Conservation (phyloP, 2,329 filamentous ascomycete species). For the Aaosphaeria pasadenensis region DNA sequence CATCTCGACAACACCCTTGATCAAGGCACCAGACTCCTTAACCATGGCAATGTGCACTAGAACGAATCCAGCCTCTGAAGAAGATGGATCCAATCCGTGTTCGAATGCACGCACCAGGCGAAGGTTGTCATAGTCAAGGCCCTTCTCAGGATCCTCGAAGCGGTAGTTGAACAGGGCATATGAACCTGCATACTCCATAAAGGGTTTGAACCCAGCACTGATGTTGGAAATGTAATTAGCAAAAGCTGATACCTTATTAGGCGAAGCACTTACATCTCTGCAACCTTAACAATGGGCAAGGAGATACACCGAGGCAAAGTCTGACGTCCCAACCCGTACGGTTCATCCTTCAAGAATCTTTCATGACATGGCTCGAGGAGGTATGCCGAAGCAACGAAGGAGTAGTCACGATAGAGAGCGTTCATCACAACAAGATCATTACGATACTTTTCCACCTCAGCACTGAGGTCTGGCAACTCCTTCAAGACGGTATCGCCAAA, state of each 20-base stretch:
- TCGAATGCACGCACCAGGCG: slow-evolving; percentile 90
- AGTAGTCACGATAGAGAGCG: slow-evolving; percentile 87
- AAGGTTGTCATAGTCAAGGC: slow-evolving; percentile 60
- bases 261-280: slow-evolving; percentile 69
- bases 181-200: slow-evolving; percentile 77
- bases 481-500: slow-evolving; percentile 72
- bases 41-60: slow-evolving; percentile 96
- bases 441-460: slow-evolving; percentile 66
- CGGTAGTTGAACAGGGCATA: slow-evolving; percentile 64
- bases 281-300: slow-evolving; percentile 78
- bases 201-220: slow-evolving; percentile 76
- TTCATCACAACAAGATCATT: slow-evolving; percentile 77
- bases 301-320: slow-evolving; percentile 71
- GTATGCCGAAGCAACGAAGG: slow-evolving; percentile 85
- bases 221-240: neutral
- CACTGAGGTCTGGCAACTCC: slow-evolving; percentile 75
- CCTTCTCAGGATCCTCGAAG: slow-evolving; percentile 54
- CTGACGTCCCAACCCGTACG: slow-evolving; percentile 75
- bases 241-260: neutral
- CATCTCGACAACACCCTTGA: slow-evolving; percentile 67
- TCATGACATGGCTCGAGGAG: slow-evolving; percentile 89
- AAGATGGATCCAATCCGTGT: slow-evolving; percentile 77
- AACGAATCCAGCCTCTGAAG: slow-evolving; percentile 94
- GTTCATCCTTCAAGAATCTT: slow-evolving; percentile 62
- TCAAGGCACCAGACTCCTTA: slow-evolving; percentile 73